phyloP scores from a whole-genome alignment of 768 basidiomycete genomes.

The Lactarius tabidus region DNA sequence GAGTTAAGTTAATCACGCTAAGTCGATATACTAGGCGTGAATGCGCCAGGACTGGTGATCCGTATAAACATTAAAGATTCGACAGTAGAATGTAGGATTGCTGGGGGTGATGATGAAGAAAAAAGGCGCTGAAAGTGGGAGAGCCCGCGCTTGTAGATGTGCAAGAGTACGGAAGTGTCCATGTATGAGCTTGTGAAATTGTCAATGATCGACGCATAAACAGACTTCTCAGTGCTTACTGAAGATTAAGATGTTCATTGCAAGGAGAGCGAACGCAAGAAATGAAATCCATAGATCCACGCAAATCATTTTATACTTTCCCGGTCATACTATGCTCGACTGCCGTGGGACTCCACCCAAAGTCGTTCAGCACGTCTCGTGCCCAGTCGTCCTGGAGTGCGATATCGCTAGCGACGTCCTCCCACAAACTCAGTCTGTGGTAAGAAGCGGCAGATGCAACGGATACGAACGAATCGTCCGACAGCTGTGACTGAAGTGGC shows the following conservation, averaged over 20 bases:
- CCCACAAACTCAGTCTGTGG: conserved; percentile 37
- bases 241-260: conserved; percentile 1
- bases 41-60: conserved; percentile 19
- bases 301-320: background rate
- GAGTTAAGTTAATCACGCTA: conserved; percentile 21
- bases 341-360: conserved; percentile 31
- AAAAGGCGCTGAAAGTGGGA: background rate
- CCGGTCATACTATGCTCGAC: conserved; percentile 8
- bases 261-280: conserved; percentile 2
- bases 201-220: background rate
- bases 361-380: conserved; percentile 61
- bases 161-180: background rate
- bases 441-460: conserved; percentile 46
- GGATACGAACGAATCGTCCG: conserved; percentile 32
- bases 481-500: conserved; percentile 22
- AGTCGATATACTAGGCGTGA: conserved; percentile 18
- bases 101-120: background rate
- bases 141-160: conserved; percentile 6
- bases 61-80: conserved; percentile 15
- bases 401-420: conserved; percentile 29
- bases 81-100: background rate
- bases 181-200: conserved; percentile 1
- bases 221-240: background rate
- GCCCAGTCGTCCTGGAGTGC: conserved; percentile 62
- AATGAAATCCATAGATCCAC: conserved; percentile 10